Conservation (phyloP, 2,329 filamentous ascomycete genomes). For the Microdochium nivale region DNA sequence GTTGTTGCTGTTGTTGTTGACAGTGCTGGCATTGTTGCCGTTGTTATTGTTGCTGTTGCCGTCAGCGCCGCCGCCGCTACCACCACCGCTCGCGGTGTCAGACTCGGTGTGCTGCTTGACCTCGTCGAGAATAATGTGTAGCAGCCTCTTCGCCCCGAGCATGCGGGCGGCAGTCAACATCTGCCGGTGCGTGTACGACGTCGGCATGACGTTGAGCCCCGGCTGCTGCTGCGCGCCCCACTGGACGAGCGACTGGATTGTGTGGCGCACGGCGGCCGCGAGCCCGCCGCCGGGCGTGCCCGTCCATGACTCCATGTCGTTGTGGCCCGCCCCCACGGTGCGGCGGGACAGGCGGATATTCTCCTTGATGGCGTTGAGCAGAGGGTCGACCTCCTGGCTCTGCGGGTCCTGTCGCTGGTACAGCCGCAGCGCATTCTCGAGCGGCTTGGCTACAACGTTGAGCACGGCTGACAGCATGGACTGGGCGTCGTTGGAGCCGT, state of each 20-base stretch:
- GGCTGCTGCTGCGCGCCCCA: slow-evolving; percentile 58
- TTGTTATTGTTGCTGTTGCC: too few species aligned
- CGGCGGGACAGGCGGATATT: slow-evolving; percentile 50
- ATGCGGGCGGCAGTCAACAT: slow-evolving; percentile 52
- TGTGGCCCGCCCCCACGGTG: slow-evolving; percentile 52
- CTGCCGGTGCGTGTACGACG: slow-evolving; percentile 65
- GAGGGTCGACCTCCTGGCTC: slow-evolving; percentile 60
- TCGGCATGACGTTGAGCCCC: slow-evolving; percentile 43
- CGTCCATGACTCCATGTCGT: slow-evolving; percentile 63
- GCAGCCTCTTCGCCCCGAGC: slow-evolving; percentile 50
- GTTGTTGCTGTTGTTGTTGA: too few species aligned
- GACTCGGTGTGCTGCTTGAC: slow-evolving; percentile 50
- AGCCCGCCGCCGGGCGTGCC: slow-evolving; percentile 47
- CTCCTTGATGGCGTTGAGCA: slow-evolving; percentile 57
- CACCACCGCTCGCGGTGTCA: too few species aligned
- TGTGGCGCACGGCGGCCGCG: slow-evolving; percentile 47
- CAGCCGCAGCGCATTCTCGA: slow-evolving; percentile 58
- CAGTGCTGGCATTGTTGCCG: too few species aligned
- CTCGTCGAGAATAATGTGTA: slow-evolving; percentile 59
- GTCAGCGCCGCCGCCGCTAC: too few species aligned
- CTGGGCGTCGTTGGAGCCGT: slow-evolving; percentile 62
- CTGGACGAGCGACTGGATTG: slow-evolving; percentile 52
- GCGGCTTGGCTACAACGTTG: slow-evolving; percentile 59
- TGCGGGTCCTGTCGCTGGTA: slow-evolving; percentile 59
- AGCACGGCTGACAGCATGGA: slow-evolving; percentile 64